Evolutionary conservation across 768 basidiomycete species (phyloP), one percentile per base, ranked within the genome.

Genomic region (Phlebiopsis gigantea): DNA sequence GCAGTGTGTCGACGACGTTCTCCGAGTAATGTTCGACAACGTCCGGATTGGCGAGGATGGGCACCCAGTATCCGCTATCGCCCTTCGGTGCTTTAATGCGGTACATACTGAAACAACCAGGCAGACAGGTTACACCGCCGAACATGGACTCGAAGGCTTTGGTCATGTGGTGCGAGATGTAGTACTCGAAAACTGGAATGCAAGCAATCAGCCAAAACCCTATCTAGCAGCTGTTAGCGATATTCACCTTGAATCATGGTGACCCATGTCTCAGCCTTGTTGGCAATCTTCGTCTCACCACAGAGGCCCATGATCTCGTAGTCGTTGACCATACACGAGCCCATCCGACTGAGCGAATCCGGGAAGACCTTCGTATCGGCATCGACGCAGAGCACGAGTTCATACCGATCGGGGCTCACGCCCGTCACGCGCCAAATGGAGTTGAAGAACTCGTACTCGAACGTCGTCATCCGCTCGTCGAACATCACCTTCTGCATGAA

Each of bases 401-500:
- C 96, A 70, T 95, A 99, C 57, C 88, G 84, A 75, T 98, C 97
- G 5, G 97, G 96, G 68, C 89, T 90, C 58, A 99, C 85, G 26
- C 97, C 97, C 15, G 95, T 96, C 43, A 84, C 88, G 53, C 96
- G 77, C 97, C 97, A 99, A 19, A 98, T 77, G 53, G 93, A 87
- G 73, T 99, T 99, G 85, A 99, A 99, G 72, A 98, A 98, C 73
- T 98, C 97, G 71, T 98, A 98, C 75, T 98, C 97, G 69, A 99
- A 95, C 54, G 92, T 96, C 59, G 96, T 97, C 96, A 99, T 98
- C 52, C 97, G 85, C 76, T 99, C 97, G 72, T 99, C 97, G 64
- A 98, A 98, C 95, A 99, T 97, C 65, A 98, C 94, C 71, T 97
- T 98, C 72, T 99, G 97, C 69, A 98, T 77, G 80, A 98, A 98